phyloP scores from a whole-genome alignment of 2,329 filamentous ascomycete species.

The Neoascochyta sp. region DNA sequence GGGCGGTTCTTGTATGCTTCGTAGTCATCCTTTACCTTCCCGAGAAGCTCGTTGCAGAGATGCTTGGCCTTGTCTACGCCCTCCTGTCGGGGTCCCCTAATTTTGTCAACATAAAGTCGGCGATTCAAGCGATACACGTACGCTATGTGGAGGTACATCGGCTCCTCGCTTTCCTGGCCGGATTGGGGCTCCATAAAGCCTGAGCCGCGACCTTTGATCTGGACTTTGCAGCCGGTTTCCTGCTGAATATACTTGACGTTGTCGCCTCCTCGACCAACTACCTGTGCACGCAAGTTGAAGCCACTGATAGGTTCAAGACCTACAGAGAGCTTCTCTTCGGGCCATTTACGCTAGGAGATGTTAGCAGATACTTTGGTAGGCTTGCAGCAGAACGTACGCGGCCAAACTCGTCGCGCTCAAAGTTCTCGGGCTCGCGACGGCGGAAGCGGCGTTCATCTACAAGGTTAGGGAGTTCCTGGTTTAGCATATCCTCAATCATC shows the following conservation, averaged over 20 bases:
- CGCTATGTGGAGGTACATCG: slow-evolving; percentile 96
- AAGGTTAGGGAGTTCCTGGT: slow-evolving; percentile 90
- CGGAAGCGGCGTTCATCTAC: slow-evolving; percentile 93
- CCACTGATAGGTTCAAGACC: slow-evolving; percentile 85
- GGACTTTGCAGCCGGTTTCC: slow-evolving; percentile 90
- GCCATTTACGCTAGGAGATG: slow-evolving; percentile 82
- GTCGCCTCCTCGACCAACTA: slow-evolving; percentile 88
- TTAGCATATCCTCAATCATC: slow-evolving; percentile 92
- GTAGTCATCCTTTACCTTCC: slow-evolving; percentile 84
- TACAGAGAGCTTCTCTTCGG: slow-evolving; percentile 90
- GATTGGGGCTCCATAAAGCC: slow-evolving; percentile 89
- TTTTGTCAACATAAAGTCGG: slow-evolving; percentile 8
- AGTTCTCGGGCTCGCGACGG: slow-evolving; percentile 71
- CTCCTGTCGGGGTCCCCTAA: slow-evolving; percentile 76
- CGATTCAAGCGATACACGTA: slow-evolving; percentile 45
- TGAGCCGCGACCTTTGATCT: slow-evolving; percentile 95
- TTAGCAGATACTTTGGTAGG: slow-evolving; percentile 20
- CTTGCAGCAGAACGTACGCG: slow-evolving; percentile 57
- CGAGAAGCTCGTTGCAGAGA: slow-evolving; percentile 82
- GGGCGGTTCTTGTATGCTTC: slow-evolving; percentile 77
- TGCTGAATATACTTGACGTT: slow-evolving; percentile 99
- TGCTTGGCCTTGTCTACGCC: slow-evolving; percentile 86
- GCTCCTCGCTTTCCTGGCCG: slow-evolving; percentile 86
- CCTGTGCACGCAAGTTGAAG: slow-evolving; percentile 93
- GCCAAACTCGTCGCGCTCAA: slow-evolving; percentile 88